These are phyloP conservation scores for Pseudoscleropodium purum DNA, from an alignment of 225 moss, liverwort and hornwort genomes.

Conservation along the genomic window DNA sequence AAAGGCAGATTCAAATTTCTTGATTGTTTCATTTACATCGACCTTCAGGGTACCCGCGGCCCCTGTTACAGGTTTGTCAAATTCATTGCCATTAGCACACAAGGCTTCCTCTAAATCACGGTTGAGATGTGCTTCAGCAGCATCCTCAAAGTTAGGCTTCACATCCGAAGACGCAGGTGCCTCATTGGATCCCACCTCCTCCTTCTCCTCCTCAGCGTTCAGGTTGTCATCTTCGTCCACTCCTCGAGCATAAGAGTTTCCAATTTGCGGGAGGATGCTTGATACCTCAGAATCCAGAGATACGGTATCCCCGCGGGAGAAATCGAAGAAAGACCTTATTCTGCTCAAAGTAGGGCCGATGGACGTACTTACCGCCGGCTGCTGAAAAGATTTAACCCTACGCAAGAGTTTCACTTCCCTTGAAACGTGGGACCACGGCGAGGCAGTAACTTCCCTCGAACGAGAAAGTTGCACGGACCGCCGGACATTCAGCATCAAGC, in stretches of 20 bases:
- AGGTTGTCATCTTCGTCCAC: not conserved
- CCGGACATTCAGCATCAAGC: conserved; percentile 31
- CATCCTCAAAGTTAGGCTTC: not conserved
- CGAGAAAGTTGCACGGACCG: conserved; percentile 22
- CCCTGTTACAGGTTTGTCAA: not conserved
- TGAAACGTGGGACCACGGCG: conserved; percentile 1
- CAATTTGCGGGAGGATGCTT: not conserved
- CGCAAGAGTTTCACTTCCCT: conserved; percentile 4
- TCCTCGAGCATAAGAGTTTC: not conserved
- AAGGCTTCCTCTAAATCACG: not conserved
- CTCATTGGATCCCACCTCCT: not conserved
- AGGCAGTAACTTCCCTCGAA: conserved; percentile 1
- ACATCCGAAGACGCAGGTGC: not conserved
- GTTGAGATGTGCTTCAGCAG: not conserved
- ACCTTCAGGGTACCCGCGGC: not conserved
- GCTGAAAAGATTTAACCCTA: conserved; percentile 21
- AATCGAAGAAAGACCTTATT: conserved; percentile 10
- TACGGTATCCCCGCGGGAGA: not conserved
- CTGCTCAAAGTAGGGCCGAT: not conserved
- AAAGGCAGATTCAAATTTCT: conserved; percentile 2
- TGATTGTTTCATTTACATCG: conserved; percentile 10
- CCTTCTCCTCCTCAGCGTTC: not conserved
- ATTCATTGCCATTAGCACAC: not conserved
- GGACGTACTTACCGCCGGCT: conserved; percentile 12
- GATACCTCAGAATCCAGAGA: conserved; percentile 1